Percentiles rank a stretch among this genome's conserved stretches.
These are phyloP conservation scores for Mortierella alpina DNA, from an alignment of 192 early-diverging fungal genomes.

Conservation along the genomic window DNA sequence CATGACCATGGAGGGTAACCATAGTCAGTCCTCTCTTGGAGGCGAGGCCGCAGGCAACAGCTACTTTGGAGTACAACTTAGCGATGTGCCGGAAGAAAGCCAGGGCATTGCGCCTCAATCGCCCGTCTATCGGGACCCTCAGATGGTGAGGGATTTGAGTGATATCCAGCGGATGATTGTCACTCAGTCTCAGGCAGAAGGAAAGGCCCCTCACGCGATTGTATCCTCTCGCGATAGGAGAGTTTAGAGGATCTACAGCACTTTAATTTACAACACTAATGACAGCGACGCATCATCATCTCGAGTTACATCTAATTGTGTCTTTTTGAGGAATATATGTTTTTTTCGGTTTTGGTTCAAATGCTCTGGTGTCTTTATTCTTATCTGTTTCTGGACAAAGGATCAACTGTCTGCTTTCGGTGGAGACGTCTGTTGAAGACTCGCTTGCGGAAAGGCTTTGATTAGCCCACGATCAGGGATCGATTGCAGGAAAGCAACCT, in stretches of 20 bases:
- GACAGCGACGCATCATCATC: too few relatives aligned
- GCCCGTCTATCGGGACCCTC: conserved; percentile 20
- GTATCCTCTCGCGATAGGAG: background rate
- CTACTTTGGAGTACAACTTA: background rate
- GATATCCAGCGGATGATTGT: conserved; percentile 31
- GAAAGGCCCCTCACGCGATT: conserved; percentile 35
- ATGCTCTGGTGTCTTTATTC: too few relatives aligned
- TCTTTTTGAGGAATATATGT: too few relatives aligned
- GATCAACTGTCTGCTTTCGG: too few relatives aligned
- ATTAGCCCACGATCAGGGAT: background rate
- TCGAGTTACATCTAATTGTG: too few relatives aligned
- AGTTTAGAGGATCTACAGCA: too few relatives aligned
- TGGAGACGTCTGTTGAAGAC: background rate
- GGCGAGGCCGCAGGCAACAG: background rate
- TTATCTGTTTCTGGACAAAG: too few relatives aligned
- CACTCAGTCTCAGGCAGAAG: conserved; percentile 7
- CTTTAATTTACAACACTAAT: too few relatives aligned
- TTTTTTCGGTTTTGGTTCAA: too few relatives aligned
- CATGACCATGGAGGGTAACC: background rate
- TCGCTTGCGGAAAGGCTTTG: conserved; percentile 4
- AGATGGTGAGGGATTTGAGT: conserved; percentile 32
- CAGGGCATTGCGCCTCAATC: background rate
- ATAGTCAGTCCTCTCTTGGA: background rate
- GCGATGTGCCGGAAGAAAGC: background rate
- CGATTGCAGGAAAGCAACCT: conserved; percentile 1